Conservation (phyloP, 208 protist genomes). For the Herpetomonas muscarum region DNA sequence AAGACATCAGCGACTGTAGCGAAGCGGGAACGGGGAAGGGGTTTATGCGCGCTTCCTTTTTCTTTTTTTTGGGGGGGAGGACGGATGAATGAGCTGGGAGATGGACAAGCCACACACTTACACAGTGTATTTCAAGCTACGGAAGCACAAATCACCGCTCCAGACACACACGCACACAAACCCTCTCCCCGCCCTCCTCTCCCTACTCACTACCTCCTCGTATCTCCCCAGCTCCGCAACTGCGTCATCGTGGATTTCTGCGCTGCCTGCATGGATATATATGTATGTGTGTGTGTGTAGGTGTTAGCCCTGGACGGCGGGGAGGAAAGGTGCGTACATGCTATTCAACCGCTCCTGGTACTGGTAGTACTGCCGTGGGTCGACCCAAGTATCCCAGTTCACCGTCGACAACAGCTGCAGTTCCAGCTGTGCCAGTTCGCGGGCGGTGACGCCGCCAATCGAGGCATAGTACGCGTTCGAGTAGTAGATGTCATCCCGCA, state of each 20-base stretch:
- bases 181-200: too few species aligned
- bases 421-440: conserved; percentile 87
- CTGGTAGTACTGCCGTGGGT: conserved; percentile 45
- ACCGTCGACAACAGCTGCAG: conserved; percentile 78
- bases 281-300: too few species aligned
- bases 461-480: conserved; percentile 90
- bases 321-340: conserved; percentile 22
- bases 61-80: not conserved
- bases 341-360: conserved; percentile 33
- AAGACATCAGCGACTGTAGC: not conserved
- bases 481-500: conserved; percentile 88
- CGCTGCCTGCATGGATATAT: too few species aligned
- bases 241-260: too few species aligned
- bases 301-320: not conserved
- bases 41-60: not conserved
- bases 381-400: conserved; percentile 82
- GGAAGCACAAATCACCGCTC: not conserved
- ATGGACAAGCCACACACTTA: too few species aligned
- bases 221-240: too few species aligned
- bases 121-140: too few species aligned
- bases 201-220: too few species aligned
- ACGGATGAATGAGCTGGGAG: too few species aligned
- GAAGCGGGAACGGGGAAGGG: not conserved
- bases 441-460: conserved; percentile 77
- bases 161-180: not conserved